Conservation (phyloP, 257 asterid species). For the Salvia rosmarinus region DNA sequence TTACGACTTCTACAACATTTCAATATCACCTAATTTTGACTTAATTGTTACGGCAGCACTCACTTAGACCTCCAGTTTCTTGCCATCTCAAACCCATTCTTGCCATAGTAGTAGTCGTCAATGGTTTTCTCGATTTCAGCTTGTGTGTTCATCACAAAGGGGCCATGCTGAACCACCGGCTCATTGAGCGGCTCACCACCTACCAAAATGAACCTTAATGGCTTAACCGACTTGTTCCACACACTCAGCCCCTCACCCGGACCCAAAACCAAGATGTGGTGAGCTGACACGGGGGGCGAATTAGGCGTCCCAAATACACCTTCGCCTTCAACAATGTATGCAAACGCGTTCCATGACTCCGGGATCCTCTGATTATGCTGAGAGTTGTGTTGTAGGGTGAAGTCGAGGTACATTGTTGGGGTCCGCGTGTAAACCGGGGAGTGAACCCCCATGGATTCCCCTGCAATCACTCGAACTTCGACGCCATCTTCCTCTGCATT, state of each 20-base stretch:
- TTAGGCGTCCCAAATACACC: constrained; percentile 63
- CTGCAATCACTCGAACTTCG: constrained; percentile 76
- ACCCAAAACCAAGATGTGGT: constrained; percentile 76
- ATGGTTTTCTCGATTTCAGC: constrained; percentile 77
- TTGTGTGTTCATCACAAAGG: constrained; percentile 95
- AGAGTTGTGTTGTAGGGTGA: constrained; percentile 58
- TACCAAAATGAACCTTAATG: constrained; percentile 69
- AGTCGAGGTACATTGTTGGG: constrained; percentile 90
- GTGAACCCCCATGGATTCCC: constrained; percentile 87
- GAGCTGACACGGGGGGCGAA: constrained; percentile 55
- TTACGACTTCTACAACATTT: neutral
- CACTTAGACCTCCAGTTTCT: constrained; percentile 71
- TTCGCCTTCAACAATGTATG: constrained; percentile 73
- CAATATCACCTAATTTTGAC: neutral
- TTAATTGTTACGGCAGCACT: constrained; percentile 20
- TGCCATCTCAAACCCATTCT: constrained; percentile 91
- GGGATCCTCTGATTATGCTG: constrained; percentile 73
- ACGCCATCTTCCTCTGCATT: constrained; percentile 74
- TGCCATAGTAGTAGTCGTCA: constrained; percentile 71
- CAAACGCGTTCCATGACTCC: constrained; percentile 76
- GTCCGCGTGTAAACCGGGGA: constrained; percentile 83
- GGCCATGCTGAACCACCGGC: constrained; percentile 87
- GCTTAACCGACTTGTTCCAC: constrained; percentile 65
- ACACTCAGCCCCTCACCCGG: constrained; percentile 84
- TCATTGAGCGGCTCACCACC: constrained; percentile 88